Evolutionary conservation across 495 filamentous ascomycete species (phyloP).

Genomic region (Aspergillus incahuasiensis): DNA sequence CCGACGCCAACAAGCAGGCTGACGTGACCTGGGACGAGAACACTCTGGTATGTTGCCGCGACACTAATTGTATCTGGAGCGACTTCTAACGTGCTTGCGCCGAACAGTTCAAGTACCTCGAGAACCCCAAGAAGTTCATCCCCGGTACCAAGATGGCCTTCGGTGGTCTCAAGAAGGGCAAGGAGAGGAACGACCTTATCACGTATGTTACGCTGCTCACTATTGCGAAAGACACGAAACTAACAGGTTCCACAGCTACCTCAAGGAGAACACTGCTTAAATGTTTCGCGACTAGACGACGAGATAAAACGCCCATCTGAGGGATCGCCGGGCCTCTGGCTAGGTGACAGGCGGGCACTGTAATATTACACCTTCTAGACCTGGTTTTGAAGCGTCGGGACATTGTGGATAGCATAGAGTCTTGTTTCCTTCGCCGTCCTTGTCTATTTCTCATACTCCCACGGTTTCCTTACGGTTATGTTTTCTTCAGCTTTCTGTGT

Average conservation of each 20-base stretch:
- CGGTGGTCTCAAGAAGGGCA: constrained; percentile 98
- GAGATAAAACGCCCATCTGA: constrained; percentile 18
- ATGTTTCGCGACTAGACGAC: constrained; percentile 19
- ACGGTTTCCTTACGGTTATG: constrained; percentile 17
- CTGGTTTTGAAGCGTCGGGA: constrained; percentile 22
- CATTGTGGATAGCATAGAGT: constrained; percentile 23
- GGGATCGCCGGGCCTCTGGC: constrained; percentile 14
- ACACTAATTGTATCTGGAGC: no score
- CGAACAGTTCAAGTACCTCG: constrained; percentile 73
- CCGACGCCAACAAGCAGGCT: constrained; percentile 98
- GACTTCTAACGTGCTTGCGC: constrained; percentile 15
- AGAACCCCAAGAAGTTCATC: constrained; percentile 95
- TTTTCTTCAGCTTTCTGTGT: constrained; percentile 19
- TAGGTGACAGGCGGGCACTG: constrained; percentile 32
- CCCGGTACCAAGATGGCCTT: constrained; percentile 99
- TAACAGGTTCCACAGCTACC: constrained; percentile 45
- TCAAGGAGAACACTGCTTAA: constrained; percentile 62
- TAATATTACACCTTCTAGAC: constrained; percentile 37
- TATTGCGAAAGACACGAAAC: not conserved
- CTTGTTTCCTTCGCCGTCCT: constrained; percentile 18
- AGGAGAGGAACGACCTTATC: constrained; percentile 99
- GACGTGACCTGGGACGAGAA: constrained; percentile 82
- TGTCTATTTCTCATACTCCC: constrained; percentile 18
- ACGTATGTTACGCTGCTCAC: constrained; percentile 58
- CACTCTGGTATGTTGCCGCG: constrained; percentile 63